phyloP scores from a whole-genome alignment of 129 eudicot species.

The Erigeron canadensis region DNA sequence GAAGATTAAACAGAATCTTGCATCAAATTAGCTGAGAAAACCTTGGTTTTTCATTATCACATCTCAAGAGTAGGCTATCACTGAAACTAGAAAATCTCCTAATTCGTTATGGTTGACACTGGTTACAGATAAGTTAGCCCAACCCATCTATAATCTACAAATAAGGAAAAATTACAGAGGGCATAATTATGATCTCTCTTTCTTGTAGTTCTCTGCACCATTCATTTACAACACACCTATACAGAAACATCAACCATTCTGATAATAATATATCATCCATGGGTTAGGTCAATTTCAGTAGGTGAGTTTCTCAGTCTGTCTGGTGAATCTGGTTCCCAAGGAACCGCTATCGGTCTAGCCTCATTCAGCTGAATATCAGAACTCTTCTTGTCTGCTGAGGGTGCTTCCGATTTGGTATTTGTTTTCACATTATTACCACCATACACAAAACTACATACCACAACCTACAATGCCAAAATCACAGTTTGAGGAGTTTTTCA shows the following conservation, averaged over 20 bases:
- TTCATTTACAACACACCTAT: conserved; percentile 58
- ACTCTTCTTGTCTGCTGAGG: conserved; percentile 29
- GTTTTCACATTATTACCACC: conserved; percentile 54
- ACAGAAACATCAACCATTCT: conserved; percentile 33
- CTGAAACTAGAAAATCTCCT: conserved; percentile 18
- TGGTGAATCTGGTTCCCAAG: conserved; percentile 45
- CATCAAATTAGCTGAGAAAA: conserved; percentile 8
- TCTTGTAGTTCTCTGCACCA: conserved; percentile 17
- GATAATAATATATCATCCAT: conserved; percentile 50
- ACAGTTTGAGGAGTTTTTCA: not conserved
- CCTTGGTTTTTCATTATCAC: not conserved
- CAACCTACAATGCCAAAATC: conserved; percentile 53
- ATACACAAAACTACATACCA: conserved; percentile 78
- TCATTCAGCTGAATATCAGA: conserved; percentile 36
- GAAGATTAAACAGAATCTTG: not conserved
- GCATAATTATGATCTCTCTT: conserved; percentile 10
- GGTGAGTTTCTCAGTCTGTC: conserved; percentile 46
- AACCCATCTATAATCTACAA: conserved; percentile 33
- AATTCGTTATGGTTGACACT: conserved; percentile 11
- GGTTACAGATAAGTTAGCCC: conserved; percentile 35
- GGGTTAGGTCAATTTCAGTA: conserved; percentile 72
- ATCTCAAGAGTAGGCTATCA: not conserved
- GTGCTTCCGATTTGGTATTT: conserved; percentile 45
- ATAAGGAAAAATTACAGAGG: conserved; percentile 5
- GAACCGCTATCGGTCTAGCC: conserved; percentile 31